Base-by-base conservation (phyloP, 2,329 filamentous ascomycete species). In the Hymenoscyphus linearis region DNA sequence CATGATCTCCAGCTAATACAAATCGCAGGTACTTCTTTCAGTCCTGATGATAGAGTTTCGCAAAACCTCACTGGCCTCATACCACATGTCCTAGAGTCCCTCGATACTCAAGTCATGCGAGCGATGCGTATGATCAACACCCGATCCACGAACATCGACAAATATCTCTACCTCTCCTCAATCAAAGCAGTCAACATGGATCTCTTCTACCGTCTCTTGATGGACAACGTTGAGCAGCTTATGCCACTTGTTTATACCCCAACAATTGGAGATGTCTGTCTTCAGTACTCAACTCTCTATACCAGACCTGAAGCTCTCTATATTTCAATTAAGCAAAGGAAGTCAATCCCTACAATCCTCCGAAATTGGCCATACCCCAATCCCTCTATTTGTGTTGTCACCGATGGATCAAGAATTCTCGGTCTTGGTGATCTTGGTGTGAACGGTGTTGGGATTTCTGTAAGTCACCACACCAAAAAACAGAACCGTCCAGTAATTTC, bases 391-490 rank as follows among this genome's bases (percentile, higher is more conserved):
- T 96, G 92, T 72, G 93, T 96, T 74, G 88, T 99, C 69, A 98
- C 95, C 16, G 95, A 99, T 75, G 95, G 95, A 64, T 97, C 93
- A 55, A 89, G 95, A 67, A 97, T 87, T 75, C 86, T 93, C 62
- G 93, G 95, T 72, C 85, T 99, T 40, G 95, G 95, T 69, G 95
- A 99, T 77, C 84, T 98, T 61, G 95, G 95, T 69, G 88, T 99
- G 68, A 97, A 97, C 76, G 95, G 95, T 72, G 96, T 98, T 80
- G 95, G 95, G 68, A 99, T 99, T 76, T 92, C 95, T 64, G 93
- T 87, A 77, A 78, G 84, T 82, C 22, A 50, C 25, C 22, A 12
- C 18, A 47, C 44, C 18, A 62, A 52, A 44, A 18, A 59, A 52
- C 14, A n/a, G 22, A 12, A 14, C 26, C 2, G 10, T 7, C 18